Evolutionary conservation across 495 filamentous ascomycete species (phyloP), one percentile per base, ranked within the genome.

Genomic region (Tricharina praecox): DNA sequence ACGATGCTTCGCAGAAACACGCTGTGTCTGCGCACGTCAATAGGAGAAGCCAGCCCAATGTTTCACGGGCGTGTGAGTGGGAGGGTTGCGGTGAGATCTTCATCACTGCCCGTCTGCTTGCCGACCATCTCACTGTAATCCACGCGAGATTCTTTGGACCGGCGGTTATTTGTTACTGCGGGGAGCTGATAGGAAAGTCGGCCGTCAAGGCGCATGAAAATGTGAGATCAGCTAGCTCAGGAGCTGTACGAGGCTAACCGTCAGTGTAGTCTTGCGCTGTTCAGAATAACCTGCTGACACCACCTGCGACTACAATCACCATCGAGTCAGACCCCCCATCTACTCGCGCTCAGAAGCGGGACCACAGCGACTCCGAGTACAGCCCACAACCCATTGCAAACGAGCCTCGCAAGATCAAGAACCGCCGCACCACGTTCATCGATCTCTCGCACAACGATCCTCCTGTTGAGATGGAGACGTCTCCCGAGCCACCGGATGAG

Each of bases 1-100:
- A 32, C 28, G 13, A 32, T 32, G 5, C 4, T 37, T 18, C 18
- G 13, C 18, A 43, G 40, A 10, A 1, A 13, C 40, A 43, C 23
- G 40, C 40, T 8, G 40, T 43, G 20, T 43, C 40, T 2, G 11
- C 19, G 13, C 40, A 43, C 40, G 23, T 43, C 40, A 43, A 20
- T n/a, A 8, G 40, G 4, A 8, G 34, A 18, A 37, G 7, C 20
- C 11, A 21, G 9, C 13, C 37, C 20, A 10, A 43, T 11, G 1
- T 18, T 11, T 24, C 40, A 13, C 18, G 13, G 10, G 9, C 40
- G 13, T 43, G 40, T 23, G 21, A 26, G 21, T 43, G 40, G 40
- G 21, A 11, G 9, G 19, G 20, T 8, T 43, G 40, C 40, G 40
- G 24, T 13, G 23, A 43, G 10, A 24, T 43, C 21, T 43, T 43